Evolutionary conservation across 805 yeast genomes (phyloP).

Genomic region (Kodamaea restingae): DNA sequence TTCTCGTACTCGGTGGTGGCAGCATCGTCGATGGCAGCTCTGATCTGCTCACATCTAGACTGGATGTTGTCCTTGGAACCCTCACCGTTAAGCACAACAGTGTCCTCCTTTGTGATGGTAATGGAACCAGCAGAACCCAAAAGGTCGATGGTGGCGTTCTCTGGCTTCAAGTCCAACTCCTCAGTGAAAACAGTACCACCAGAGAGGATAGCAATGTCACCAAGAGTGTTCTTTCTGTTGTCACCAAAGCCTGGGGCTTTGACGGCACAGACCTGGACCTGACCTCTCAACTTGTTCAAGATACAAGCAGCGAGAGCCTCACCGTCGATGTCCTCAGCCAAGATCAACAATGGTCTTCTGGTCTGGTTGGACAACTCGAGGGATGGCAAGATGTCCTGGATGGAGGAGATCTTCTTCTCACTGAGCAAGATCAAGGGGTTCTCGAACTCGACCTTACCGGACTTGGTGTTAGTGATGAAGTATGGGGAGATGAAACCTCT

Average conservation of each 20-base stretch:
- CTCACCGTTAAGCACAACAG: conserved; percentile 88
- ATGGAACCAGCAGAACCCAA: conserved; percentile 90
- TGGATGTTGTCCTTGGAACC: conserved; percentile 78
- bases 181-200: conserved; percentile 93
- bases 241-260: conserved; percentile 99
- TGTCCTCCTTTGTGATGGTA: conserved; percentile 92
- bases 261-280: conserved; percentile 95
- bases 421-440: conserved; percentile 84
- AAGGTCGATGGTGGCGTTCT: conserved; percentile 83
- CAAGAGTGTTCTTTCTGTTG: conserved; percentile 93
- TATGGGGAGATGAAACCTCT: conserved; percentile 97
- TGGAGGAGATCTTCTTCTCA: conserved; percentile 88
- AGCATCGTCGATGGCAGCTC: conserved; percentile 69
- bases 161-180: conserved; percentile 93
- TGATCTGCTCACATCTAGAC: conserved; percentile 91
- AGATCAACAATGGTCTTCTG: conserved; percentile 87
- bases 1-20: conserved; percentile 85
- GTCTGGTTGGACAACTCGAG: conserved; percentile 88
- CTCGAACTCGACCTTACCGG: conserved; percentile 91
- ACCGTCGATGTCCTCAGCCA: conserved; percentile 96
- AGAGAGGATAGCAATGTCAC: conserved; percentile 90
- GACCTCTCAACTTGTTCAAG: conserved; percentile 95
- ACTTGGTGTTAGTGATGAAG: conserved; percentile 90
- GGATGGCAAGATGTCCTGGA: conserved; percentile 89
- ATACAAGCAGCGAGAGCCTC: conserved; percentile 98